Evolutionary conservation across 2,329 filamentous ascomycete genomes (phyloP), one percentile per base, ranked within the genome.

Genomic region (Scopulariopsis brevicaulis): DNA sequence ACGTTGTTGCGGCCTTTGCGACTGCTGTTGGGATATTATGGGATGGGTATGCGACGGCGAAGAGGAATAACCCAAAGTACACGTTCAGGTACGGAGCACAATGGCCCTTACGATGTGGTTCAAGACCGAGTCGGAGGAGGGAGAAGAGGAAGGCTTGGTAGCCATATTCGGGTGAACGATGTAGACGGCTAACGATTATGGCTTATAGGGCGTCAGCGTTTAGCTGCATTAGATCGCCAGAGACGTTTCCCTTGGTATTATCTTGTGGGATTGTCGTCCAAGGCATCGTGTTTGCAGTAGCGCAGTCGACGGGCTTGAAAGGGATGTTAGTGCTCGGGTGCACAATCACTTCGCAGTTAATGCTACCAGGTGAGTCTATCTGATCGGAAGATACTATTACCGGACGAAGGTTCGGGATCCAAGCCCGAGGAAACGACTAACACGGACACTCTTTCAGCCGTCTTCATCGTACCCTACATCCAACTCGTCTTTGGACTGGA

Each of bases 401-500:
- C 50, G 50, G 18, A 25, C 20, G 22, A 28, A 22, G 18, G 8
- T 22, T 48, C 15, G 5, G 28, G 15, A 32, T 32, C 28, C 28
- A 32, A 32, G 28, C 28, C 28, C 28, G 28, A n/a, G 25, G n/a
- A 8, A 11, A 40, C 25, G 32, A 53, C 71, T 73, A 64, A 71
- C 55, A 37, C 18, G 3, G 11, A 2, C 3, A 24, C 10, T n/a
- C 55, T 18, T 40, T 59, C 8, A 87, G 86, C 82, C 8, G 75
- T 87, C 40, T 87, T 89, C 64, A 76, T 88, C 56, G 78, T 83
- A 10, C 85, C 85, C 28, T 86, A 79, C 61, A 78, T 84, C 35
- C 85, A 87, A 62, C 65, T 87, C 22, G 75, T 86, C 18, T 87
- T 89, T 63, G 82, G 81, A 15, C 61, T 85, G 59, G 86, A 89